A percentile compares a stretch with the other conserved stretches of the same genome.
These are phyloP conservation scores for Talaromyces stipitatus DNA, from an alignment of 495 filamentous ascomycete genomes.

Conservation along the genomic window DNA sequence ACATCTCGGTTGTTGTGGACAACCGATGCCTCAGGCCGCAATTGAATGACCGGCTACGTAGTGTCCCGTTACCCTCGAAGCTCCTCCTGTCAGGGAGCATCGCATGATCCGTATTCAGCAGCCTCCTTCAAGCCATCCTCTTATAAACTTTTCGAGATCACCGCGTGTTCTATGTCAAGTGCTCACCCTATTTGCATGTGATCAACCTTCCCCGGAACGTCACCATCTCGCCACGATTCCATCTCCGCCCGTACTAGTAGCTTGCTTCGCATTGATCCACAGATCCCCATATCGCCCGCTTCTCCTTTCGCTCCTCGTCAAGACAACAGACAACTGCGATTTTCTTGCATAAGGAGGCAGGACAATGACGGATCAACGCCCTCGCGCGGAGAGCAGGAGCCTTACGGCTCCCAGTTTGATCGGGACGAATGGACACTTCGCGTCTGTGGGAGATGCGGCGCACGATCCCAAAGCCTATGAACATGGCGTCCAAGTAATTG, in stretches of 20 bases:
- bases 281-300: neutral
- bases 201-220: conserved; percentile 4
- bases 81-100: neutral
- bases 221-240: conserved; percentile 6
- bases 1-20: neutral
- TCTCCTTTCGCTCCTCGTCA: neutral
- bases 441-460: conserved; percentile 59
- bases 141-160: neutral
- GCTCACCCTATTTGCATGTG: conserved; percentile 3
- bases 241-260: neutral
- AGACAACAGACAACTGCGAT: neutral
- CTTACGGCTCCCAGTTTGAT: conserved; percentile 51
- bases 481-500: conserved; percentile 93
- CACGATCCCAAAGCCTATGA: conserved; percentile 61
- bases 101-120: neutral
- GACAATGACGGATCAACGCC: conserved; percentile 11
- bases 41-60: neutral
- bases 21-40: neutral
- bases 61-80: neutral
- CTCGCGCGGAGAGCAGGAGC: conserved; percentile 22
- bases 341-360: neutral
- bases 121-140: neutral
- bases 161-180: neutral
- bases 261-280: neutral
- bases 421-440: conserved; percentile 86